phyloP scores from a whole-genome alignment of 2,329 filamentous ascomycete species.

The Monosporascus cannonballus region DNA sequence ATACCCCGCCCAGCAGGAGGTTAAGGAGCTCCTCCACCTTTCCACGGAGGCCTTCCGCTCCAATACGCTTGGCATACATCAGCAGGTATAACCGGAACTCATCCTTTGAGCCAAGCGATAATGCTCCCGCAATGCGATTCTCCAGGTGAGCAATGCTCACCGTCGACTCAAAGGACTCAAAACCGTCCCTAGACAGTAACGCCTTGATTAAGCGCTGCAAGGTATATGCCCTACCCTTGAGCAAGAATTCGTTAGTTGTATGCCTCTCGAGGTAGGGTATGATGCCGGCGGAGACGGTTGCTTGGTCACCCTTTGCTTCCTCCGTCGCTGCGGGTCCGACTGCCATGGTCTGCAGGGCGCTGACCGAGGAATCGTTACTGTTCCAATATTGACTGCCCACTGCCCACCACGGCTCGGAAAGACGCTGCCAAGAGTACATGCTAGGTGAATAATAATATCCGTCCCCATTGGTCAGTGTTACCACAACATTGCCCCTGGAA shows the following conservation, averaged over 20 bases:
- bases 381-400: slow-evolving; percentile 99
- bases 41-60: slow-evolving; percentile 75
- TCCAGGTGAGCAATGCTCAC: slow-evolving; percentile 94
- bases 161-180: slow-evolving; percentile 83
- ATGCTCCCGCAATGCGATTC: slow-evolving; percentile 83
- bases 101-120: slow-evolving; percentile 78
- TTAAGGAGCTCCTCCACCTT: slow-evolving; percentile 93
- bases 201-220: slow-evolving; percentile 88
- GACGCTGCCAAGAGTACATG: slow-evolving; percentile 87
- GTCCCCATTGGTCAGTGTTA: slow-evolving; percentile 92
- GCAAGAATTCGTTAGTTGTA: slow-evolving; percentile 85
- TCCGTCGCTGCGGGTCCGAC: slow-evolving; percentile 50
- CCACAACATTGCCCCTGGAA: slow-evolving; percentile 74
- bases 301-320: slow-evolving; percentile 39
- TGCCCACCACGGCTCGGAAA: slow-evolving; percentile 98
- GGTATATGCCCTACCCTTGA: slow-evolving; percentile 87
- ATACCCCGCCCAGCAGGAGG: slow-evolving; percentile 68
- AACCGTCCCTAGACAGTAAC: slow-evolving; percentile 81
- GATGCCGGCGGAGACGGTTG: slow-evolving; percentile 78
- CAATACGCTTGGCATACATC: slow-evolving; percentile 96
- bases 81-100: slow-evolving; percentile 94
- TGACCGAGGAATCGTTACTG: slow-evolving; percentile 84
- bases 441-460: slow-evolving; percentile 82
- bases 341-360: slow-evolving; percentile 68
- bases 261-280: slow-evolving; percentile 91